Percentiles rank a stretch among this genome's conserved stretches.
Conservation (phyloP, 2,329 filamentous ascomycete genomes). For the Myriosclerotinia scirpicola region DNA sequence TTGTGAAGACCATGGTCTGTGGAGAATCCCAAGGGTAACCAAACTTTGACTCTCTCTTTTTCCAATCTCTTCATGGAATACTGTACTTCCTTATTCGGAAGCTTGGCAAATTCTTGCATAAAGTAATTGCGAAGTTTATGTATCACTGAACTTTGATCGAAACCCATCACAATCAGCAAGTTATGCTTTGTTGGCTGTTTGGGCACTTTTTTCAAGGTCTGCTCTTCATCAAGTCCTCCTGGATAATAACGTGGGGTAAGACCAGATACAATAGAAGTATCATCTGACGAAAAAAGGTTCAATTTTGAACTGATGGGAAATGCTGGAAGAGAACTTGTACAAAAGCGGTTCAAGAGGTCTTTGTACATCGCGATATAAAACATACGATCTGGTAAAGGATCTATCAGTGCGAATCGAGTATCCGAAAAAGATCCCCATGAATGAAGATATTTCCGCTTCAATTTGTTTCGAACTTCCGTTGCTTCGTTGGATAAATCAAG, state of each 20-base stretch:
- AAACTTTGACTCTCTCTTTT: background rate
- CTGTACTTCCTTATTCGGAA: slow-evolving; percentile 1
- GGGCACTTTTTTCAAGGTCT: no score
- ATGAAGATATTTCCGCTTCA: slow-evolving; percentile 1
- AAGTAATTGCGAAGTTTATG: slow-evolving; percentile 4
- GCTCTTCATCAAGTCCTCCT: no score
- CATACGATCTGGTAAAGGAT: background rate
- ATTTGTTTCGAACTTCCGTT: background rate
- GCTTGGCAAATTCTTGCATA: background rate
- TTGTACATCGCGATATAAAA: slow-evolving; percentile 12
- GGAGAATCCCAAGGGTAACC: background rate
- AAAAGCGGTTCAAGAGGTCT: background rate
- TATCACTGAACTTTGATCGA: background rate
- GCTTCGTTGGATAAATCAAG: background rate
- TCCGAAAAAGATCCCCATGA: background rate
- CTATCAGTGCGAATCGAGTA: slow-evolving; percentile 8
- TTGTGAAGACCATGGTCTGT: background rate
- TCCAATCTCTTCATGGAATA: background rate
- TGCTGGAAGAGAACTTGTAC: background rate
- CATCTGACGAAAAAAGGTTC: background rate
- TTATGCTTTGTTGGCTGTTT: background rate
- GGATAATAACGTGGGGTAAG: background rate
- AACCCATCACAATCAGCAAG: background rate
- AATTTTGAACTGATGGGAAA: background rate
- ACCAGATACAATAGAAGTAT: background rate